Evolutionary conservation across 257 asterid genomes (phyloP), one percentile per base, ranked within the genome.

Genomic region (Fraxinus cuspidata): DNA sequence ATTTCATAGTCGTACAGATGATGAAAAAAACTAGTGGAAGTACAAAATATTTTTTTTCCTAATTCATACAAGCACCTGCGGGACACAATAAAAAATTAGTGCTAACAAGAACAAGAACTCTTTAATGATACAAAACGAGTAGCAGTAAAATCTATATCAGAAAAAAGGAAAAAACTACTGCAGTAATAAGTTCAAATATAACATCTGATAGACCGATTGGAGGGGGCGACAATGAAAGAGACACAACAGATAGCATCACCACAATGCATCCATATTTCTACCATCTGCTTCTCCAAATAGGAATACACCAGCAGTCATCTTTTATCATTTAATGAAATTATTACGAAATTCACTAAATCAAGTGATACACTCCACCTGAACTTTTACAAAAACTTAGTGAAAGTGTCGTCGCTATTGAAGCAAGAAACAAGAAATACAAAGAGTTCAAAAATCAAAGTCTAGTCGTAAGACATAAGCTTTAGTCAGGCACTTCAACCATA

Each of bases 231-330:
- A 25, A 38, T 37, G 44, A 56, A 40, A 53, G 76, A 35, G 42
- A 49, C 16, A 12, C 56, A 49, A 18, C n/a, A 49, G 23, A 49
- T 38, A 70, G 23, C 32, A 7, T 23, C 60, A 65, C 12, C 21
- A 53, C 38, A 71, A 71, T 28, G 25, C 63, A 68, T 77, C 68
- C 51, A 53, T n/a, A 53, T 18, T 53, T 53, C 27, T 53, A 19
- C 7, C 23, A 53, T 18, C 27, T 19, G 12, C 64, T 53, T 53
- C 27, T 53, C 64, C 64, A 53, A 53, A 53, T n/a, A 16, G 7
- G 64, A 18, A 53, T 53, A 1, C n/a, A 53, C 56, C 23, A 19
- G 64, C 64, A 53, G 25, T 53, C 25, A 53, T 18, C 11, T 53
- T 53, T 2, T 19, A 1, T n/a, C 64, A 53, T 53, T n/a, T n/a